Evolutionary conservation across 331 rosid species (phyloP).

Genomic region (Pyracantha coccinea): DNA sequence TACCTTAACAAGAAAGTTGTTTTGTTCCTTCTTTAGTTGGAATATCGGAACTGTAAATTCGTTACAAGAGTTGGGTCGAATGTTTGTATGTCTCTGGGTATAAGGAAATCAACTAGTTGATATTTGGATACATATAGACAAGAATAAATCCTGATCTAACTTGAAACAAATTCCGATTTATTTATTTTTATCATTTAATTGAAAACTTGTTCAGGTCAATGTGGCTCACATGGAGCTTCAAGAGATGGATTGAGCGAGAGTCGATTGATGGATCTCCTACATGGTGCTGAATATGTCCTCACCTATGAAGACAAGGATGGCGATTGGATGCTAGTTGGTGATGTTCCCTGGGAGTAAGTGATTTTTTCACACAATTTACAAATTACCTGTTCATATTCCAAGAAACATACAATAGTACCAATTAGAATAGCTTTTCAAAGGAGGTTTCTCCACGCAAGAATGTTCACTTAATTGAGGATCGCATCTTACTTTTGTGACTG

Average conservation of each 20-base stretch:
- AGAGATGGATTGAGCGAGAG: conserved; percentile 64
- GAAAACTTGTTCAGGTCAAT: conserved; percentile 45
- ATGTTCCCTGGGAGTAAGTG: conserved; percentile 60
- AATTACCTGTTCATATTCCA: conserved; percentile 4
- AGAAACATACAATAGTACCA: too few species aligned
- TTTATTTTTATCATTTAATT: too few species aligned
- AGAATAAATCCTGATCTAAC: too few species aligned
- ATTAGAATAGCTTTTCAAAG: neutral
- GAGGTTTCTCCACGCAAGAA: neutral
- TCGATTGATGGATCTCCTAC: conserved; percentile 70
- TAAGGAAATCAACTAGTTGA: neutral
- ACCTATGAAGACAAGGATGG: conserved; percentile 84
- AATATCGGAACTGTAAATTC: neutral
- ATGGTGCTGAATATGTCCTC: conserved; percentile 87
- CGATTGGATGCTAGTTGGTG: conserved; percentile 64
- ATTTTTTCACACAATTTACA: neutral
- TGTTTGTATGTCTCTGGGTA: neutral
- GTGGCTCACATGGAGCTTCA: conserved; percentile 55
- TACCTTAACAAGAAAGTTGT: neutral
- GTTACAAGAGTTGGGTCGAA: neutral
- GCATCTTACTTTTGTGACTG: too few species aligned
- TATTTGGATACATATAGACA: too few species aligned
- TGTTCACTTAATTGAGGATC: neutral
- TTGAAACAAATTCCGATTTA: neutral
- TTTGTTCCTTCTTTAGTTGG: neutral